These are phyloP conservation scores for Ophiostoma sp. DNA, from an alignment of 2,329 filamentous ascomycete species.

Conservation along the genomic window DNA sequence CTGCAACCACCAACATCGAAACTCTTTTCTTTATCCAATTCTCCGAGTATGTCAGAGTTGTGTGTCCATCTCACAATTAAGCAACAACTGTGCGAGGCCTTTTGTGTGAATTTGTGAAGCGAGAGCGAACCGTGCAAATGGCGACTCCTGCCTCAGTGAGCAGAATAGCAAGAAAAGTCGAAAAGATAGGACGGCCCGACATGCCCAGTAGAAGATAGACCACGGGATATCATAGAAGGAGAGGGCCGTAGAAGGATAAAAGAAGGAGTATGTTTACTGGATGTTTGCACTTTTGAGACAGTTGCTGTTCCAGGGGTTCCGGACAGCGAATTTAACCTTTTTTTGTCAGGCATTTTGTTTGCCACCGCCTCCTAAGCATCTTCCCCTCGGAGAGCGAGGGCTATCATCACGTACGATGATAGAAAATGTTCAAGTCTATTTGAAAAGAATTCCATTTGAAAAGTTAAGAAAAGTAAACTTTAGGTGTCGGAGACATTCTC, in stretches of 20 bases:
- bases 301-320: not conserved
- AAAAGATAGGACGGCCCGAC: not conserved
- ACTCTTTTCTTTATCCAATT: not conserved
- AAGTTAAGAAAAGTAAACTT: too few species aligned
- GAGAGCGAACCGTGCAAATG: not conserved
- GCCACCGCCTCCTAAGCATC: not conserved
- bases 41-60: not conserved
- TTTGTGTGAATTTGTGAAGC: not conserved
- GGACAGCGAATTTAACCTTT: not conserved
- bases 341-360: not conserved
- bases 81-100: not conserved
- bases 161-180: not conserved
- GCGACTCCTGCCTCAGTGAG: not conserved
- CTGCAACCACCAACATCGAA: not conserved
- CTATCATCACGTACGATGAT: too few species aligned
- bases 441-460: too few species aligned
- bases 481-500: too few species aligned
- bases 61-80: not conserved
- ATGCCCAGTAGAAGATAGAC: not conserved
- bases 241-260: not conserved
- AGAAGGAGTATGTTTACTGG: not conserved
- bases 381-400: not conserved
- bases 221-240: not conserved
- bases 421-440: too few species aligned
- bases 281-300: not conserved